phyloP scores from a whole-genome alignment of 1,284 basidiomycete species.

The Pseudozyma flocculosa region DNA sequence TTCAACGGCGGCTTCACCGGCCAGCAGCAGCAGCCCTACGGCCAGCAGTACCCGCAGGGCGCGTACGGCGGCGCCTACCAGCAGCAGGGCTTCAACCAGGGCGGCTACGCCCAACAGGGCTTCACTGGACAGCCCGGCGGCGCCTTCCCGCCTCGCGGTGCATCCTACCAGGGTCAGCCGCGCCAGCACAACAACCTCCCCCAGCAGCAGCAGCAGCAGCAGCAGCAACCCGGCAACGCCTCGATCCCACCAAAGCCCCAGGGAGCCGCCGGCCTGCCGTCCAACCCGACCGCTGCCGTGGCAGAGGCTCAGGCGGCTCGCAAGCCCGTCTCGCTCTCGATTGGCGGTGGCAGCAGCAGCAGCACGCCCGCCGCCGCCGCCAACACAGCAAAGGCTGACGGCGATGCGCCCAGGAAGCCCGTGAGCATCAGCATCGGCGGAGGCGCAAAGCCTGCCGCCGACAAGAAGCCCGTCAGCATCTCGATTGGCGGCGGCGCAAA shows the following conservation, averaged over 20 bases:
- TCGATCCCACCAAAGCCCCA: slow-evolving; percentile 5
- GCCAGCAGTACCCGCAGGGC: slow-evolving; percentile 8
- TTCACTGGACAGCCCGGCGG: slow-evolving; percentile 27
- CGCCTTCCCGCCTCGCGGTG: neutral
- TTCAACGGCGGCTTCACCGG: slow-evolving; percentile 1
- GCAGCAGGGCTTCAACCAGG: slow-evolving; percentile 7
- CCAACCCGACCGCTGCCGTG: slow-evolving; percentile 7
- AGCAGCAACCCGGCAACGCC: neutral
- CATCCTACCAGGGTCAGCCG: neutral
- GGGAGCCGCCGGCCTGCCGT: slow-evolving; percentile 1
- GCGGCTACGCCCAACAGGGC: slow-evolving; percentile 31
- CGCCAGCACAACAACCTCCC: slow-evolving; percentile 2
- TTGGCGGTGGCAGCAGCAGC: slow-evolving; percentile 20
- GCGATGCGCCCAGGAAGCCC: slow-evolving; percentile 41
- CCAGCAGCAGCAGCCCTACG: slow-evolving; percentile 32
- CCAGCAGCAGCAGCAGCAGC: slow-evolving; percentile 1
- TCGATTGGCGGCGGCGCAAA: slow-evolving; percentile 49
- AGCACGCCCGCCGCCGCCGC: slow-evolving; percentile 4
- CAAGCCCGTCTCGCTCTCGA: slow-evolving; percentile 42
- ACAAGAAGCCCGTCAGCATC: slow-evolving; percentile 41
- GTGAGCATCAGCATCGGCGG: slow-evolving; percentile 56
- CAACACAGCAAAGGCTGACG: slow-evolving; percentile 10
- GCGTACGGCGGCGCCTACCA: slow-evolving; percentile 14
- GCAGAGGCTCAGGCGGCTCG: slow-evolving; percentile 4
- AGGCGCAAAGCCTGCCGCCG: slow-evolving; percentile 24